A percentile compares a stretch with the other conserved stretches of the same genome.
phyloP scores from a whole-genome alignment of 768 basidiomycete species.

The Calocybe cyanea region DNA sequence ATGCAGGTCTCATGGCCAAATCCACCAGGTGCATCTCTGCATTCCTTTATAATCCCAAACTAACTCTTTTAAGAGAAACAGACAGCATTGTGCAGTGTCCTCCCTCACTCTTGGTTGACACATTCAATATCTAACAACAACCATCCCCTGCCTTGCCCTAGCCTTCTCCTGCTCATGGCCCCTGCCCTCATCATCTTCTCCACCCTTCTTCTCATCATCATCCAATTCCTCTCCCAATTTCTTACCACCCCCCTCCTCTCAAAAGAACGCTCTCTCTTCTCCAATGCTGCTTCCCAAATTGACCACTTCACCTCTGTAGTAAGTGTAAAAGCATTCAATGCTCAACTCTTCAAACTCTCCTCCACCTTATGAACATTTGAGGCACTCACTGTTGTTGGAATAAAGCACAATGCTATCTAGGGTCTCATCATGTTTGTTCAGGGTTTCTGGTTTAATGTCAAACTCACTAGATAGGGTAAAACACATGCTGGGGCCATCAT shows the following conservation, averaged over 20 bases:
- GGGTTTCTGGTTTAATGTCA: conserved; percentile 93
- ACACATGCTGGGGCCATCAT: conserved; percentile 76
- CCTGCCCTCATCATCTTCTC: conserved; percentile 88
- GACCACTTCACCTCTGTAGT: conserved; percentile 79
- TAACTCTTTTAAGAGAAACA: conserved; percentile 64
- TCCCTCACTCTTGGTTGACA: conserved; percentile 76
- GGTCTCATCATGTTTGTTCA: conserved; percentile 90
- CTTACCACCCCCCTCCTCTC: conserved; percentile 65
- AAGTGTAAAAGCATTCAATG: conserved; percentile 94
- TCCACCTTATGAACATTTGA: conserved; percentile 41
- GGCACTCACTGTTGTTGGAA: conserved; percentile 42
- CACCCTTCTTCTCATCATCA: conserved; percentile 75
- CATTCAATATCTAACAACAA: conserved; percentile 79
- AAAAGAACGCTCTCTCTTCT: conserved; percentile 61
- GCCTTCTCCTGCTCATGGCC: conserved; percentile 77
- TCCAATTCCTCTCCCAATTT: conserved; percentile 72
- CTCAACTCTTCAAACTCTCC: conserved; percentile 46
- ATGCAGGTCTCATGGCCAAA: conserved; percentile 88
- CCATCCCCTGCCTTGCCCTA: conserved; percentile 73
- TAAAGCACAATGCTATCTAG: conserved; percentile 67
- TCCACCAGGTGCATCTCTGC: conserved; percentile 65
- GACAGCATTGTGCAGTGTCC: conserved; percentile 88
- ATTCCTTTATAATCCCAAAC: too few species aligned
- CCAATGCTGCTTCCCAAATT: conserved; percentile 69
- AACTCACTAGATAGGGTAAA: conserved; percentile 77